Percentiles rank a stretch among this genome's conserved stretches.
Evolutionary conservation across 2,329 filamentous ascomycete genomes (phyloP).

Genomic region (Sclerotinia trifoliorum): DNA sequence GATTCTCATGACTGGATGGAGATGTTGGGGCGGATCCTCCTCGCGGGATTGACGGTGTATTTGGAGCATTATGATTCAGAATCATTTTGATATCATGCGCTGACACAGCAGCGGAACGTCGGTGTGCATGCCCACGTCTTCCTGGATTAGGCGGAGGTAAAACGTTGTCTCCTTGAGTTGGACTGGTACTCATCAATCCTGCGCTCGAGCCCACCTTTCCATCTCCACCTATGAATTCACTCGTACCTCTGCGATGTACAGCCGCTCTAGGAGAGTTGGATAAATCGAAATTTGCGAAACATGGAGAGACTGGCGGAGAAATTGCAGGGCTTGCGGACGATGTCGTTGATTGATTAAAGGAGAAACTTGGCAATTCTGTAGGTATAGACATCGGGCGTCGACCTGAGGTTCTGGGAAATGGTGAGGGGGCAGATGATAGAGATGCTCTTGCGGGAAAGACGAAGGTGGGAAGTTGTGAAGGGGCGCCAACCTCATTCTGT

Average conservation of each 20-base stretch:
- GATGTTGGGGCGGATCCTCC: slow-evolving; percentile 44
- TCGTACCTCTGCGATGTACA: slow-evolving; percentile 73
- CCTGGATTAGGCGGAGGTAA: slow-evolving; percentile 52
- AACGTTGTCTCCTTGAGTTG: slow-evolving; percentile 62
- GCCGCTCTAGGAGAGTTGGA: slow-evolving; percentile 49
- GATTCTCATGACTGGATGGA: slow-evolving; percentile 41
- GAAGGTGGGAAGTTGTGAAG: slow-evolving; percentile 34
- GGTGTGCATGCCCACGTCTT: slow-evolving; percentile 72
- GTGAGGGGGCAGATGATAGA: slow-evolving; percentile 29
- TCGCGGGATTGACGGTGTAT: slow-evolving; percentile 23
- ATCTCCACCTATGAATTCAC: slow-evolving; percentile 82
- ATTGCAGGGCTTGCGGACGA: slow-evolving; percentile 45
- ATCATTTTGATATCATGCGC: slow-evolving; percentile 75
- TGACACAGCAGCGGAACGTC: slow-evolving; percentile 73
- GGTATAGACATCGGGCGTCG: slow-evolving; percentile 51
- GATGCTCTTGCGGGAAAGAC: slow-evolving; percentile 32
- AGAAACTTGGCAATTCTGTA: slow-evolving; percentile 18
- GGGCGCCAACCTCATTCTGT: slow-evolving; percentile 19
- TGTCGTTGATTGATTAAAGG: slow-evolving; percentile 16
- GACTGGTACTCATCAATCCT: slow-evolving; percentile 64
- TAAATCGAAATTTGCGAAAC: slow-evolving; percentile 17
- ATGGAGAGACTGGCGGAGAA: slow-evolving; percentile 53
- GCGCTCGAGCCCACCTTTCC: slow-evolving; percentile 42
- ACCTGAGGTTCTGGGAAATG: slow-evolving; percentile 47
- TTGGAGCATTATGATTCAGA: slow-evolving; percentile 48